These are phyloP conservation scores for Prosopis cineraria DNA, from an alignment of 306 rosid genomes.

Conservation along the genomic window DNA sequence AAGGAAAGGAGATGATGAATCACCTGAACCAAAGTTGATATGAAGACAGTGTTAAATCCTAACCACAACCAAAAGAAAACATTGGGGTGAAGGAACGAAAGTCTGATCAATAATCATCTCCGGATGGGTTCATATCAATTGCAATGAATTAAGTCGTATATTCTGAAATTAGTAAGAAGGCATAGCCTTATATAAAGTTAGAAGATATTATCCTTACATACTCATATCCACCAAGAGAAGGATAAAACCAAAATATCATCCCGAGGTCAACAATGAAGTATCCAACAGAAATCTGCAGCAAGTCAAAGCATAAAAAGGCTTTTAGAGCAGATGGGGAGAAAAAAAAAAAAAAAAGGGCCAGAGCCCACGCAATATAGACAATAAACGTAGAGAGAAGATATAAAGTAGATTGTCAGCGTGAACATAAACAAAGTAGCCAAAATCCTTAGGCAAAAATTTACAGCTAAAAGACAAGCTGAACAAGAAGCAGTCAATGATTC, in stretches of 20 bases:
- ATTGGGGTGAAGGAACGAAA: not conserved
- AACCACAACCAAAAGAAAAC: conserved; percentile 18
- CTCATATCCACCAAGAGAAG: conserved; percentile 93
- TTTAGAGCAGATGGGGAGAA: conserved; percentile 29
- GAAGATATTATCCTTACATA: conserved; percentile 74
- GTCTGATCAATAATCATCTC: conserved; percentile 32
- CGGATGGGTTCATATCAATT: conserved; percentile 29
- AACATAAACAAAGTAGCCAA: not conserved
- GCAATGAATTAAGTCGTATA: not conserved
- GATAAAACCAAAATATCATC: conserved; percentile 89
- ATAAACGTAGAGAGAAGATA: conserved; percentile 5
- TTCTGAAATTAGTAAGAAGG: conserved; percentile 4
- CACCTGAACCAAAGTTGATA: conserved; percentile 63
- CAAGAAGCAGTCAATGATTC: not conserved
- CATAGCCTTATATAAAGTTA: conserved; percentile 16
- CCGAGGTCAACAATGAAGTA: conserved; percentile 88
- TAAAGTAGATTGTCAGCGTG: not conserved
- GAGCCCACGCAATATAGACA: conserved; percentile 10
- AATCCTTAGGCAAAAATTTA: not conserved
- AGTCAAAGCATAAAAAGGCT: conserved; percentile 22
- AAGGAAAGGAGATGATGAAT: conserved; percentile 83
- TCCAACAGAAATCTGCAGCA: conserved; percentile 84
- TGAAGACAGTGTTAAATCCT: conserved; percentile 37
- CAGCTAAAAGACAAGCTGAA: not conserved
- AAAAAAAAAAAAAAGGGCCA: conserved; percentile 6